phyloP scores from a whole-genome alignment of 2,329 filamentous ascomycete species.

The Calonectria henricotiae region DNA sequence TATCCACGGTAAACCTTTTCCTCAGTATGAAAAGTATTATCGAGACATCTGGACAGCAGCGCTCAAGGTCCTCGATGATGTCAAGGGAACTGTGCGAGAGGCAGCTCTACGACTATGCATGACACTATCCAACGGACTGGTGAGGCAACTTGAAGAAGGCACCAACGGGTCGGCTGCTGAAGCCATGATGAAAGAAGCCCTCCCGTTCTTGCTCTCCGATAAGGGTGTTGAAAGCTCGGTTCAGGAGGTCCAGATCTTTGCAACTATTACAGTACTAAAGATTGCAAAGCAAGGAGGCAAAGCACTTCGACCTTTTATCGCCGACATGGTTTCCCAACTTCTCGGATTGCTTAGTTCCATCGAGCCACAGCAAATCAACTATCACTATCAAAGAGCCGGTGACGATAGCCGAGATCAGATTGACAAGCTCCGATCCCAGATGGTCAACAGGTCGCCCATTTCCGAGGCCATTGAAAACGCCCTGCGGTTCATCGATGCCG shows the following conservation, averaged over 20 bases:
- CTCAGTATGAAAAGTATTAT: conserved; percentile 88
- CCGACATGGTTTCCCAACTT: conserved; percentile 85
- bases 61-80: conserved; percentile 95
- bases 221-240: conserved; percentile 92
- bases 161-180: conserved; percentile 79
- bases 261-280: conserved; percentile 86
- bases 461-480: conserved; percentile 94
- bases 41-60: conserved; percentile 88
- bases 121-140: conserved; percentile 86
- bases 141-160: conserved; percentile 87
- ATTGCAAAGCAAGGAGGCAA: conserved; percentile 92
- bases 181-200: conserved; percentile 86
- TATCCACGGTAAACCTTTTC: conserved; percentile 83
- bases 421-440: conserved; percentile 87
- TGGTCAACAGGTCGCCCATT: conserved; percentile 88
- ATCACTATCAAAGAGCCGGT: conserved; percentile 90
- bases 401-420: conserved; percentile 91
- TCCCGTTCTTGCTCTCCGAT: conserved; percentile 92
- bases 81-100: conserved; percentile 89
- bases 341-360: conserved; percentile 88
- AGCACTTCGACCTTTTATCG: conserved; percentile 84
- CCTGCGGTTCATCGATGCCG: conserved; percentile 85
- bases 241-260: conserved; percentile 88
- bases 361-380: conserved; percentile 92
- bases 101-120: conserved; percentile 89